phyloP scores from a whole-genome alignment of 179 eudicot genomes.

The Nepenthes alata region DNA sequence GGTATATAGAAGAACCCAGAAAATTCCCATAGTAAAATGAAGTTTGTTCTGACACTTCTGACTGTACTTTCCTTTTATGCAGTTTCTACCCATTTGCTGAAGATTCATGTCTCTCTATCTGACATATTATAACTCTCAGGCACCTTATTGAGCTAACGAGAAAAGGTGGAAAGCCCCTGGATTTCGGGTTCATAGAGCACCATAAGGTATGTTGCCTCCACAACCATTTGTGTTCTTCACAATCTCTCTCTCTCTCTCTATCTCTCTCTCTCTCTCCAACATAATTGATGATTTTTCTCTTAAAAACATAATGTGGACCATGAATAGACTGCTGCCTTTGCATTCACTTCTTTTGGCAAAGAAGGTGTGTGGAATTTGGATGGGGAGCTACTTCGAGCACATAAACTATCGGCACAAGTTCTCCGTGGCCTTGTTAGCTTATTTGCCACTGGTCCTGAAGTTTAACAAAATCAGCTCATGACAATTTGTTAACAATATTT shows the following conservation, averaged over 20 bases:
- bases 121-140: slow-evolving; percentile 27
- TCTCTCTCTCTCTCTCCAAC: background rate
- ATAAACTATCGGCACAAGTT: slow-evolving; percentile 89
- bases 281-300: background rate
- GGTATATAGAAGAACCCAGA: too few species aligned
- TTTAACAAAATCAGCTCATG: slow-evolving; percentile 10
- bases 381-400: slow-evolving; percentile 79
- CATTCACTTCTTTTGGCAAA: slow-evolving; percentile 70
- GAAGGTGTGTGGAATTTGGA: slow-evolving; percentile 92
- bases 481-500: background rate
- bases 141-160: slow-evolving; percentile 75
- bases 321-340: slow-evolving; percentile 63
- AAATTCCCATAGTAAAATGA: too few species aligned
- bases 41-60: too few species aligned
- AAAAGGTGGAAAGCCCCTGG: slow-evolving; percentile 72
- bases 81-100: background rate
- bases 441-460: slow-evolving; percentile 89
- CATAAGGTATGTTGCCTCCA: slow-evolving; percentile 42
- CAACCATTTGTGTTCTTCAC: background rate
- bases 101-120: background rate
- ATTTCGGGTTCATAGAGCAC: slow-evolving; percentile 84
- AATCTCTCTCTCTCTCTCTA: background rate
- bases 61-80: background rate
- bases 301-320: background rate
- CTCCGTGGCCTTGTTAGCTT: slow-evolving; percentile 82